Evolutionary conservation across 345 rosid species (phyloP), one percentile per base, ranked within the genome.

Genomic region (Durio zibethinus): DNA sequence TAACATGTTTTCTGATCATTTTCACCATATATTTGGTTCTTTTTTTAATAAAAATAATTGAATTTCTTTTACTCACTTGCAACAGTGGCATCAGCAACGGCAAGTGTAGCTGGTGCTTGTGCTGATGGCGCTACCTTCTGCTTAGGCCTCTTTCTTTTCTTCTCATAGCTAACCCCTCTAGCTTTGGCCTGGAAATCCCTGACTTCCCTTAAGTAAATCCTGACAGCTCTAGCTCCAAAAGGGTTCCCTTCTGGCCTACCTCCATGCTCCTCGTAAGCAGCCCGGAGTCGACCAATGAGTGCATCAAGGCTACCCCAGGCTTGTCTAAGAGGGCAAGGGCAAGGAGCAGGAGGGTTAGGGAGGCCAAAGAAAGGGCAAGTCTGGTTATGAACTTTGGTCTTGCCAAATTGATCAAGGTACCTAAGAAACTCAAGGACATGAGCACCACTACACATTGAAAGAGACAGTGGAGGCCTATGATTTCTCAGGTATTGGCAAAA

Each of bases 231-330:
- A 57, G 97, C 94, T 61, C 92, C 98, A 48, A 94, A 93, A 2
- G 98, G 98, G 88, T 91, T 94, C 11, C 87, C 87, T 79, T 93
- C 98, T 0, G 97, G 93, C 70, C 86, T 81, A 27, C 97, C 93
- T 9, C 98, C 98, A 70, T 92, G 88, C 78, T 94, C 97, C 81
- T 94, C 98, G 59, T 86, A 92, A 7, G 98, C 98, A 7, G 98
- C 97, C n/a, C 98, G 81, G 43, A 94, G 97, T 43, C 98, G 91
- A 11, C 97, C 98, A 40, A 94, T 93, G 79, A 94, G 95, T n/a
- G 98, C 97, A 40, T 93, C 98, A 0, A 94, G 93, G 87, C 98
- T 94, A 66, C 98, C 98, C 98, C 98, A 94, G 3, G 98, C 98
- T 73, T 94, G 98, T 2, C 91, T 87, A 68, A 94, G 92, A 12